Evolutionary conservation across 2,329 filamentous ascomycete species (phyloP), one percentile per base, ranked within the genome.

Genomic region (Fonsecaea monophora): DNA sequence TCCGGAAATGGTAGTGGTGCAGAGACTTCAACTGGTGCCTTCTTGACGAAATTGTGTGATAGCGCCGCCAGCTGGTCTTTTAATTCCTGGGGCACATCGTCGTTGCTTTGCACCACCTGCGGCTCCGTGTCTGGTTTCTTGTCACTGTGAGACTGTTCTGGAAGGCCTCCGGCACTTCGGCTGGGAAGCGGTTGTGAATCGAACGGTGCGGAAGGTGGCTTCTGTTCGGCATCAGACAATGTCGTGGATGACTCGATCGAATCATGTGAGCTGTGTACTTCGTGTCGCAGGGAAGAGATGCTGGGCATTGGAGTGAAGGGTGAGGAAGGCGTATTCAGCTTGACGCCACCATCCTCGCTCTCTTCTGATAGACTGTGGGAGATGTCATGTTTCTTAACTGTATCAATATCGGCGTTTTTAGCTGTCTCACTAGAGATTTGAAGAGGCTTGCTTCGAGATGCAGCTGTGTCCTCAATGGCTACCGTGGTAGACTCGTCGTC

Each of bases 21-120:
- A 5, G 76, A 81, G 63, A 75, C 74, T 50, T 78, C 79, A 15
- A 71, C 48, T 42, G 66, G 55, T 77, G 76, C 13, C 74, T 77
- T 50, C 71, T 78, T 75, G 54, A 85, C 80, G 76, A 96, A 96
- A 0, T 91, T 90, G 37, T 59, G 66, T 2, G 73, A 74, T 21
- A 73, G 50, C 30, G 89, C 89, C 1, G 92, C 93, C 1, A 97
- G 84, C 66, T 92, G 88, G 30, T 87, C 87, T 54, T 92, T 87
- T 37, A 96, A 75, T 54, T 89, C 86, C 25, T 90, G 84, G 1
- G 89, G 77, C 1, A 92, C 84, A 54, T 65, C 54, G 57, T 40
- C 66, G 35, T 74, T 70, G 15, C 75, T 74, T 12, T 75, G 15
- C 8, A 50, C 45, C 3, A 30, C 18, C 9, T 30, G 18, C 3